Evolutionary conservation across 1,139 yeast species (phyloP), one percentile per base, ranked within the genome.

Genomic region (Protomyces pachydermus): DNA sequence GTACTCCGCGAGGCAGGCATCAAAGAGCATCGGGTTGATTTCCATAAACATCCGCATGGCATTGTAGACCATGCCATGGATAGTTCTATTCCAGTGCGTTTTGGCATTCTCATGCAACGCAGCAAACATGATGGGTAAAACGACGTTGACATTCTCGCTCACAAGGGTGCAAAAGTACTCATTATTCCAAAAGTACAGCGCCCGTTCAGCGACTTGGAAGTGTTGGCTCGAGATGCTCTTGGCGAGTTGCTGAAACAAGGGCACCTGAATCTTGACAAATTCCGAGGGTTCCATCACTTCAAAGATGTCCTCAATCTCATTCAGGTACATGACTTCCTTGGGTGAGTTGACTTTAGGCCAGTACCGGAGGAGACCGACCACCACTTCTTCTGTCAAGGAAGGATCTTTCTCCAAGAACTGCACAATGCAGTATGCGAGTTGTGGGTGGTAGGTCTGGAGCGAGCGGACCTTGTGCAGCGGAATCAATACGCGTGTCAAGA

Each of bases 341-440:
- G 97, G 95, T 54, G 95, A 86, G 73, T 91, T 91, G 65, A 89
- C 87, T 75, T 95, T 95, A 60, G 99, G 99, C 99, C 99, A 93
- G 77, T 86, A 95, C 72, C 96, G 83, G 71, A 93, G 78, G 65
- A 93, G 79, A 1, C 97, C 97, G 89, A 90, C 86, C 39, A 93
- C 84, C 32, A 93, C 98, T 74, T 91, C 98, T 75, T 91, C 98
- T 1, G 98, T 93, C 71, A 93, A 80, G 14, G 83, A 71, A 1
- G 97, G 95, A 74, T 93, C 98, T 75, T 93, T 93, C 72, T 93
- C 98, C 72, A 93, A 79, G 75, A 93, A 93, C 77, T 93, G 99
- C 16, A 95, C 96, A 65, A 95, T 88, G 78, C 99, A 93, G 76
- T 93, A 93, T 12, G 98, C 97, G 70, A 93, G 80, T 76, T 95